Base-by-base conservation (phyloP, 2,329 filamentous ascomycete species). In the Epichloe aotearoae region DNA sequence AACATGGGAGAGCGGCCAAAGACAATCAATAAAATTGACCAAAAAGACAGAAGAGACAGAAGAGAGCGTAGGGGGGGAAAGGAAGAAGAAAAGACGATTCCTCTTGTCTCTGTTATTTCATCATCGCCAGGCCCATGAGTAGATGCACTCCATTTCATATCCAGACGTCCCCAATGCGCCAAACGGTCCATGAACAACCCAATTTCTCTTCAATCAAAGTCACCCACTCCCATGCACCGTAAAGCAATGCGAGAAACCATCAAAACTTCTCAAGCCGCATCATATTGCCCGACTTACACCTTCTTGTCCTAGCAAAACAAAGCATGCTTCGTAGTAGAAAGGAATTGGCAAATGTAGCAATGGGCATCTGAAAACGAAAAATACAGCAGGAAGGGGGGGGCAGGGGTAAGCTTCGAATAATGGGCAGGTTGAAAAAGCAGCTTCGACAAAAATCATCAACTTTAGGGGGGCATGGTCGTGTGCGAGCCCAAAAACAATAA, bases 101-200 rank as follows among this genome's bases (percentile, higher is more conserved):
- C 14, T 20, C 33, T 38, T 3, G 19, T 20, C 36, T 26, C 45
- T 17, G n/a, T 46, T 46, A 3, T 44, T 14, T 37, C 47, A 17
- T 50, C 33, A 33, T 50, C 39, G 34, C 40, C 12, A 17, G n/a
- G 19, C 30, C 33, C 26, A n/a, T 36, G 33, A 36, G 26, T 8
- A 46, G 20, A 37, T 46, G 44, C 30, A 46, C 33, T 46, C 34
- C 41, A 23, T 50, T 42, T 38, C 40, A 12, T 50, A 44, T 43
- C 47, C 40, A 26, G 20, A 50, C 47, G 42, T 44, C 33, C 47
- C 47, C 30, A 39, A 44, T 50, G 47, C 47, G 47, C 47, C 47
- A 44, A 33, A 36, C 20, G 33, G 41, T 43, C 41, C 37, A 50
- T 38, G 11, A 43, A 20, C 47, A 34, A 50, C 39, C 39, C 47